Conservation (phyloP, 2,329 filamentous ascomycete species). For the Cytospora piceicola region DNA sequence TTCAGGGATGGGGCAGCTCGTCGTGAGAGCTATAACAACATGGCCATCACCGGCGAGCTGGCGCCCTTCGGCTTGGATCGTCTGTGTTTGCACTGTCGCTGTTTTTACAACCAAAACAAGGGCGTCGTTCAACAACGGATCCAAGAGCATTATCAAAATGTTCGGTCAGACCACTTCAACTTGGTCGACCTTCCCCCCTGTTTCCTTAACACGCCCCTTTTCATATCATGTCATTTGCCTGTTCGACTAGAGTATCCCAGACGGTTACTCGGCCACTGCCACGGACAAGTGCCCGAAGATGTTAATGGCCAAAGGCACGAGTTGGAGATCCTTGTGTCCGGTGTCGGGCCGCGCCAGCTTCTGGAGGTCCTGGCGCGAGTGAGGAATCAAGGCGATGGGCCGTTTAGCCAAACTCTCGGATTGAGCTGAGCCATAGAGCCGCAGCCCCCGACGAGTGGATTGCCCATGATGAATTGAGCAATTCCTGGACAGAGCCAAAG, state of each 20-base stretch:
- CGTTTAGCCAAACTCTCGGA: neutral
- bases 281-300: slow-evolving; percentile 24
- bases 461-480: neutral
- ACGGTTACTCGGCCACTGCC: neutral
- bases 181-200: slow-evolving; percentile 55
- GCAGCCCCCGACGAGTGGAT: neutral
- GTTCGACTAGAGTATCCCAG: slow-evolving; percentile 6
- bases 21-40: slow-evolving; percentile 71
- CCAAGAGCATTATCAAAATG: slow-evolving; percentile 59
- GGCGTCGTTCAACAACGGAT: slow-evolving; percentile 75
- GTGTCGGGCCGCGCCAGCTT: neutral
- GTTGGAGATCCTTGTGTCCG: neutral
- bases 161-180: slow-evolving; percentile 65
- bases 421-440: neutral
- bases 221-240: neutral
- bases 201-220: slow-evolving; percentile 32
- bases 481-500: neutral
- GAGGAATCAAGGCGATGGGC: neutral
- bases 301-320: neutral
- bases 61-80: slow-evolving; percentile 62
- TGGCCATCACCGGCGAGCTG: slow-evolving; percentile 56
- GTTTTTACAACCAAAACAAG: slow-evolving; percentile 87
- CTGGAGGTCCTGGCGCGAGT: neutral
- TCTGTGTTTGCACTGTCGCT: slow-evolving; percentile 71
- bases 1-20: slow-evolving; percentile 40